A percentile compares a stretch with the other conserved stretches of the same genome.
phyloP scores from a whole-genome alignment of 139 green algal genomes.

The Eudorina sp. region DNA sequence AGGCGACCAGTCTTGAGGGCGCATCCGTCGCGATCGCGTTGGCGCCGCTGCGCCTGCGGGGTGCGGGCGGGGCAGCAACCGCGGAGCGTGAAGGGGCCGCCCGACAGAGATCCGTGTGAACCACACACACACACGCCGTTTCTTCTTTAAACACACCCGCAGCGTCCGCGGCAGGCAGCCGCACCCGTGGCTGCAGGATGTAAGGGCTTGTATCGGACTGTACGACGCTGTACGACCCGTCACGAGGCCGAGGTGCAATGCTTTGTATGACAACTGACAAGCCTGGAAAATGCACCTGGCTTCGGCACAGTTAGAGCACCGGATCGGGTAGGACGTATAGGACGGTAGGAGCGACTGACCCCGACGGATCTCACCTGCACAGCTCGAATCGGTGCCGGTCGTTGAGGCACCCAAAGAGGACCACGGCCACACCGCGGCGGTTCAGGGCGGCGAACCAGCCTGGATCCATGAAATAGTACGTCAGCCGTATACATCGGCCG shows the following conservation, averaged over 20 bases:
- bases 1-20: conserved; percentile 1
- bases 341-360: too few relatives aligned
- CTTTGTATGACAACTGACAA: too few relatives aligned
- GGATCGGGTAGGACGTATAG: too few relatives aligned
- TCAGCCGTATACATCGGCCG: neutral
- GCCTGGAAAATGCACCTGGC: too few relatives aligned
- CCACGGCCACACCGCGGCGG: conserved; percentile 23
- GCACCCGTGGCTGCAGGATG: too few relatives aligned
- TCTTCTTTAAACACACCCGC: too few relatives aligned
- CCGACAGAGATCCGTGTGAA: neutral
- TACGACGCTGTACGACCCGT: too few relatives aligned
- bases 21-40: conserved; percentile 38
- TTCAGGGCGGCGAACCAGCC: neutral
- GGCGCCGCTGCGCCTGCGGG: conserved; percentile 6
- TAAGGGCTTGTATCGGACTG: too few relatives aligned
- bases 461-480: conserved; percentile 14
- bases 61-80: neutral
- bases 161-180: too few relatives aligned
- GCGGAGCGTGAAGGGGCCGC: neutral
- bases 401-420: conserved; percentile 34
- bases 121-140: neutral
- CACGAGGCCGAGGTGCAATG: too few relatives aligned
- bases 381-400: neutral
- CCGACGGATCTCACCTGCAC: conserved; percentile 38
- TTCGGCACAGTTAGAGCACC: too few relatives aligned